phyloP scores from a whole-genome alignment of 345 rosid species.

The Rhizophora mangle region DNA sequence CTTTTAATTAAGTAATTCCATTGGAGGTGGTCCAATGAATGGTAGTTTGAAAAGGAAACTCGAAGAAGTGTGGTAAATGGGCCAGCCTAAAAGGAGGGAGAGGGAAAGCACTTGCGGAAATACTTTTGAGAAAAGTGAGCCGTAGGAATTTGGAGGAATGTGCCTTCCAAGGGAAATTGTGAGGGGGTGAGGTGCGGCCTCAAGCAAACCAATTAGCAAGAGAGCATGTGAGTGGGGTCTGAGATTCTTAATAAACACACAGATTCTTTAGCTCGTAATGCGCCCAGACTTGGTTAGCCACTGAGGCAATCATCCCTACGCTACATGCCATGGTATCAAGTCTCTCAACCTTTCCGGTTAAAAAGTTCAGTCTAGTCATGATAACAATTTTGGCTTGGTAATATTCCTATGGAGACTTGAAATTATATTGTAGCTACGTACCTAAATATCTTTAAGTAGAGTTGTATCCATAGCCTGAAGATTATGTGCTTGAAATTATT shows the following conservation, averaged over 20 bases:
- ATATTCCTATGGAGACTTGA: neutral
- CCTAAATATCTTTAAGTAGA: too few relatives aligned
- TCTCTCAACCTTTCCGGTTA: too few relatives aligned
- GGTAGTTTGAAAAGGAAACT: neutral
- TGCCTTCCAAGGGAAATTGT: conserved; percentile 25
- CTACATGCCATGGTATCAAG: too few relatives aligned
- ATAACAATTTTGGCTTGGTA: too few relatives aligned
- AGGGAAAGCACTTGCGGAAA: conserved; percentile 8
- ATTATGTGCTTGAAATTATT: too few relatives aligned
- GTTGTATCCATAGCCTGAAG: too few relatives aligned
- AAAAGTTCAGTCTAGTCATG: too few relatives aligned
- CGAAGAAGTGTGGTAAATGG: conserved; percentile 12
- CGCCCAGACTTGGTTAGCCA: conserved; percentile 11
- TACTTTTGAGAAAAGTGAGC: neutral
- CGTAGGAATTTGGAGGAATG: conserved; percentile 15
- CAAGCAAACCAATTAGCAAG: neutral
- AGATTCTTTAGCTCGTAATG: neutral
- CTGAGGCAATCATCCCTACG: neutral
- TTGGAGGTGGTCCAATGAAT: conserved; percentile 2
- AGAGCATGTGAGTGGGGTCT: conserved; percentile 42
- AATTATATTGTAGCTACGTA: neutral
- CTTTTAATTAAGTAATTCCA: conserved; percentile 17
- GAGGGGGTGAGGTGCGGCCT: neutral
- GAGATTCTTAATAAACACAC: neutral
- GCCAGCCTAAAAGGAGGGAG: neutral